A percentile compares a stretch with the other conserved stretches of the same genome.
Evolutionary conservation across 176 grass and related monocot genomes (phyloP).

Genomic region (Panicum miliaceum): DNA sequence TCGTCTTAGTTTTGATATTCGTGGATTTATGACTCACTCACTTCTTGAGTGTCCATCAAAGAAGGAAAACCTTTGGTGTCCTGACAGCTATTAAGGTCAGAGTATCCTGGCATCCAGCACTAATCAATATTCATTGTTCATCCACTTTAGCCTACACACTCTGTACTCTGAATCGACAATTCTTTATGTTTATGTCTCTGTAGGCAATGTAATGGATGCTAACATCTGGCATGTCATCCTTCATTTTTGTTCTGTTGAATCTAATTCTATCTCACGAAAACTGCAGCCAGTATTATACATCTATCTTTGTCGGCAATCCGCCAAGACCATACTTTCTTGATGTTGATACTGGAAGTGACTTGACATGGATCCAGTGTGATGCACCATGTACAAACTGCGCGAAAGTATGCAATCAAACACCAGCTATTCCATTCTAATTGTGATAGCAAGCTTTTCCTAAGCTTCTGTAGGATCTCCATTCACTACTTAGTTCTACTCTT

Average conservation of each 20-base stretch:
- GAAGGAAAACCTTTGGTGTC: not conserved
- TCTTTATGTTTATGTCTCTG: constrained; percentile 11
- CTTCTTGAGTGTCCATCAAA: not conserved
- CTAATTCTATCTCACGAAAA: constrained; percentile 42
- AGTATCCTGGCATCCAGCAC: not conserved
- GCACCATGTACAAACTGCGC: constrained; percentile 95
- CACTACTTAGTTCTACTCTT: constrained; percentile 14
- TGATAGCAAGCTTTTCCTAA: not conserved
- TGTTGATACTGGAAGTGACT: constrained; percentile 95
- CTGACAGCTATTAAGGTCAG: not conserved
- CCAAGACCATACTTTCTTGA: constrained; percentile 91
- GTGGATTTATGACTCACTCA: not conserved
- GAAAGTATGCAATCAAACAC: constrained; percentile 64
- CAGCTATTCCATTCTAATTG: constrained; percentile 29
- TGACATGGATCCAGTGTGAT: constrained; percentile 99
- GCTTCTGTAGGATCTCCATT: constrained; percentile 29
- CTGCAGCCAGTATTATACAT: constrained; percentile 96
- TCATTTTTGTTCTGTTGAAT: constrained; percentile 17
- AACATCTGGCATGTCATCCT: constrained; percentile 36
- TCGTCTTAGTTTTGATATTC: constrained; percentile 37
- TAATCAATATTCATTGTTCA: not conserved
- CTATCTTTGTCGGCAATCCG: constrained; percentile 93
- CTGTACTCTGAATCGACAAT: constrained; percentile 16
- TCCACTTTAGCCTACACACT: not conserved
- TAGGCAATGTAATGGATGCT: not conserved